Conservation (phyloP, 2,329 filamentous ascomycete species). For the Aureobasidium sp. region DNA sequence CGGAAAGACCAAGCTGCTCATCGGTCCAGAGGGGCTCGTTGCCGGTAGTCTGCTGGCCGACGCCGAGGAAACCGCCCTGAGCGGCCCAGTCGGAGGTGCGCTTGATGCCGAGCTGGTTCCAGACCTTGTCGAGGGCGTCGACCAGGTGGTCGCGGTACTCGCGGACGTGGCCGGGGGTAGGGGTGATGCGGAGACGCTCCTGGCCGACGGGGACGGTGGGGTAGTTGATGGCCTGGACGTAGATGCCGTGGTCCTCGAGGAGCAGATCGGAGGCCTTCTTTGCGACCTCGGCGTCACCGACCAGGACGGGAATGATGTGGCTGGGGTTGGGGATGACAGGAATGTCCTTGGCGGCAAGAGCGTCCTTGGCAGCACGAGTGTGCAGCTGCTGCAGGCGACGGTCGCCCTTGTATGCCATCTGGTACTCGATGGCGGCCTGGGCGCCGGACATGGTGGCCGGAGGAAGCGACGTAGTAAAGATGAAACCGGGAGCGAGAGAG, state of each 20-base stretch:
- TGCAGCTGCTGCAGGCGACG: slow-evolving; percentile 90
- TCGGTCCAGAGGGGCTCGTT: slow-evolving; percentile 84
- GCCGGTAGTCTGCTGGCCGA: slow-evolving; percentile 60
- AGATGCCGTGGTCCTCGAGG: slow-evolving; percentile 83
- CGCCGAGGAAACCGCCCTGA: slow-evolving; percentile 88
- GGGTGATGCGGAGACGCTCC: slow-evolving; percentile 91
- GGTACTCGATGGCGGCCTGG: slow-evolving; percentile 85
- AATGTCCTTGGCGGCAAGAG: slow-evolving; percentile 71
- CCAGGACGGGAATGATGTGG: slow-evolving; percentile 89
- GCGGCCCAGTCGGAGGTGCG: slow-evolving; percentile 87
- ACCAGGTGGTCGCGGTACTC: slow-evolving; percentile 82
- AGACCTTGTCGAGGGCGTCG: slow-evolving; percentile 76
- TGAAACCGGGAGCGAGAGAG: slow-evolving; percentile 92
- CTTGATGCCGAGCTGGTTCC: slow-evolving; percentile 82
- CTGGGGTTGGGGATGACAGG: slow-evolving; percentile 97
- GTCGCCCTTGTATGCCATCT: slow-evolving; percentile 77
- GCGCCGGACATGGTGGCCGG: slow-evolving; percentile 97
- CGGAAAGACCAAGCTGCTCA: slow-evolving; percentile 70
- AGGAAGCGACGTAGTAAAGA: slow-evolving; percentile 95
- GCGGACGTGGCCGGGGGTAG: slow-evolving; percentile 84
- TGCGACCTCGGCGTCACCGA: slow-evolving; percentile 87
- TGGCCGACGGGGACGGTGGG: slow-evolving; percentile 97
- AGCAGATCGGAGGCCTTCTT: slow-evolving; percentile 90
- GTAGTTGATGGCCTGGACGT: slow-evolving; percentile 98
- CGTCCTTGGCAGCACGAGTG: slow-evolving; percentile 87